Evolutionary conservation across 192 early-diverging fungal genomes (phyloP), one percentile per base, ranked within the genome.

Genomic region (Coemansia sp.): DNA sequence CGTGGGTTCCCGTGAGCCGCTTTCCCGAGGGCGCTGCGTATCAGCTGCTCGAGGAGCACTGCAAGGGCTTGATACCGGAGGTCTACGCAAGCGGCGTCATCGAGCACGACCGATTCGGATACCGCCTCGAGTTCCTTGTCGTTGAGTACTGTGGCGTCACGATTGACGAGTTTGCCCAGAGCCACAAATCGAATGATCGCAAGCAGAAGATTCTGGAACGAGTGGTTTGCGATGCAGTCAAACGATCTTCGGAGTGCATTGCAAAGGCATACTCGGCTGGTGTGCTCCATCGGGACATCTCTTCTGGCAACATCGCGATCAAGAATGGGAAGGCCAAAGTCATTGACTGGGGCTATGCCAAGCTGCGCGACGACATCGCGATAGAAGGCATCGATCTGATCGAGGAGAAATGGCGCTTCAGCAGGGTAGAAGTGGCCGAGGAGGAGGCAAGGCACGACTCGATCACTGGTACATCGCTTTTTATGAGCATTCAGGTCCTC

Each of bases 1-100:
- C 59, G n/a, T 72, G 40, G 57, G 58, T 58, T 5, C 63, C 21
- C 0, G 26, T 15, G 4, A 49, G 28, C 18, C 49, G 57, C 0
- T 25, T 66, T 18, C 64, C 64, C 1, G 70, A 72, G 33, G 40
- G 64, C 35, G 70, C 70, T 1, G 35, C 61, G 3, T 72, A 66
- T 26, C 59, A 62, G 16, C 42, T 62, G 2, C 59, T 72, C 2
- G 5, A 33, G 0, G 8, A n/a, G 5, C 10, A 10, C 1, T 25
- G 26, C 25, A 33, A 51, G 28, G 25, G 8, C 0, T 30, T 26
- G 3, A 58, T 66, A 8, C 64, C 70, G 1, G 12, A 49, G 3
- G 42, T 72, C 0, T 49, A 33, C 8, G 25, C 20, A 4, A 57
- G 53, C 18, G 58, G 64, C 0, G 26, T 66, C 4, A 29, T 67